These are phyloP conservation scores for Dispira simplex DNA, from an alignment of 192 early-diverging fungal genomes.

Conservation along the genomic window DNA sequence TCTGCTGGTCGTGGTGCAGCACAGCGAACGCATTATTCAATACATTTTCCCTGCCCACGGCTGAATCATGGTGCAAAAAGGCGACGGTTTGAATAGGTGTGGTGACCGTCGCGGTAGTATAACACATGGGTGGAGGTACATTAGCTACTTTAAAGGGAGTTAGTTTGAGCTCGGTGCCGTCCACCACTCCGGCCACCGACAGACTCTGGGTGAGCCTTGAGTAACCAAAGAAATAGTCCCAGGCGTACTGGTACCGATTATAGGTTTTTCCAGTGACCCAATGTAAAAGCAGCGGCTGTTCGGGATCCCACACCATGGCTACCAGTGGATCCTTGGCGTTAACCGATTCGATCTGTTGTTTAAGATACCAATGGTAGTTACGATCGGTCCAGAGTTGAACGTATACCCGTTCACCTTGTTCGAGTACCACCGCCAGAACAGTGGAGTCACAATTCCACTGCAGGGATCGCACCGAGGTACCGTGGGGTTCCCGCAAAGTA, in stretches of 20 bases:
- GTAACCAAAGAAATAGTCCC: conserved; percentile 13
- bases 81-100: conserved; percentile 36
- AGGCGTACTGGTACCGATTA: conserved; percentile 13
- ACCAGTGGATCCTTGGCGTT: conserved; percentile 20
- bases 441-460: conserved; percentile 85
- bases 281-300: conserved; percentile 46
- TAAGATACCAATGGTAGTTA: conserved; percentile 97
- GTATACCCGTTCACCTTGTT: conserved; percentile 13
- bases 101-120: conserved; percentile 22
- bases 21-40: conserved; percentile 46
- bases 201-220: conserved; percentile 16
- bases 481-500: conserved; percentile 38
- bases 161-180: conserved; percentile 38
- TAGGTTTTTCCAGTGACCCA: conserved; percentile 23
- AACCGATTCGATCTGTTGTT: conserved; percentile 56
- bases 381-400: conserved; percentile 86
- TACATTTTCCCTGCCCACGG: too few relatives aligned
- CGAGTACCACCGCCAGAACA: conserved; percentile 56
- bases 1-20: conserved; percentile 37
- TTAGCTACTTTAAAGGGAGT: conserved; percentile 73
- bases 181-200: conserved; percentile 55
- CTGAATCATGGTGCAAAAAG: conserved; percentile 22
- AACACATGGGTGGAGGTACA: conserved; percentile 91
- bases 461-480: conserved; percentile 24
- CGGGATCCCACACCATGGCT: conserved; percentile 70